phyloP scores from a whole-genome alignment of 306 rosid genomes.

The Lablab purpureus region DNA sequence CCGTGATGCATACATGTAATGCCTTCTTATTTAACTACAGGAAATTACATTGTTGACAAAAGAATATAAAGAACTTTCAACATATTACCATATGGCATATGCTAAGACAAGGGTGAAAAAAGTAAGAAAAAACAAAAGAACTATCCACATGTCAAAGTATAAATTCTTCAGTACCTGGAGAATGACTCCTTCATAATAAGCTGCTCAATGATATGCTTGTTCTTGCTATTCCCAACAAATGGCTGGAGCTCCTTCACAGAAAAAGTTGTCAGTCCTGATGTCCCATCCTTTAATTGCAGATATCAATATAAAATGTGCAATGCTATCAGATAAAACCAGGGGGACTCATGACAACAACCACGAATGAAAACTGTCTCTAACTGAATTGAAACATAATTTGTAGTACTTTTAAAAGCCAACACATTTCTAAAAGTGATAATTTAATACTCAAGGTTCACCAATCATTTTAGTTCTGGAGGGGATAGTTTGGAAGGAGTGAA shows the following conservation, averaged over 20 bases:
- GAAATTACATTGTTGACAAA: conserved; percentile 28
- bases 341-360: conserved; percentile 36
- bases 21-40: conserved; percentile 25
- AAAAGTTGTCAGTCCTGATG: conserved; percentile 44
- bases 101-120: conserved; percentile 6
- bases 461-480: background rate
- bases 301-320: conserved; percentile 29
- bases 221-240: conserved; percentile 52
- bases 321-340: conserved; percentile 23
- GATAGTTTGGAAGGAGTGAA: background rate
- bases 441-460: conserved; percentile 4
- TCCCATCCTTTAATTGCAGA: conserved; percentile 55
- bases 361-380: conserved; percentile 25
- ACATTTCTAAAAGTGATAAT: background rate
- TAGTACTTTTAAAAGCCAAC: conserved; percentile 18
- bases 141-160: conserved; percentile 29
- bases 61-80: conserved; percentile 30
- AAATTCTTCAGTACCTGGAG: conserved; percentile 69
- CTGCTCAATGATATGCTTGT: conserved; percentile 68
- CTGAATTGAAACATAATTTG: conserved; percentile 32
- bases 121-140: conserved; percentile 32
- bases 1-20: background rate
- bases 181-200: conserved; percentile 81
- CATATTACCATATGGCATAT: conserved; percentile 4
- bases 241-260: conserved; percentile 55